Conservation (phyloP, 2,329 filamentous ascomycete genomes). For the Diaporthe humulicola region DNA sequence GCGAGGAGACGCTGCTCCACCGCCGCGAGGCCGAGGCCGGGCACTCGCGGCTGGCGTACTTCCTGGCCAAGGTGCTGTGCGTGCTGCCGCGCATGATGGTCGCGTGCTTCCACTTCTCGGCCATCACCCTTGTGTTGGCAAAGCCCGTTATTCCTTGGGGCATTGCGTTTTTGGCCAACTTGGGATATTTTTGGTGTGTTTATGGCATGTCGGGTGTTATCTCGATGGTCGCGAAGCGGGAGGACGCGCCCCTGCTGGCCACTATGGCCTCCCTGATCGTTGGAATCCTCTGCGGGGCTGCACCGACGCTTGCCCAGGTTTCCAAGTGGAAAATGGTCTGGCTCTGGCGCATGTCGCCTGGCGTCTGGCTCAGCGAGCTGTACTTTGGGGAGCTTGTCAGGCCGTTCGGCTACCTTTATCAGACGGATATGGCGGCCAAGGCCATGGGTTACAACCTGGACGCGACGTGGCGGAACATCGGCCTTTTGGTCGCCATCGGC, state of each 20-base stretch:
- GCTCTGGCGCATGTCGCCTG: constrained; percentile 67
- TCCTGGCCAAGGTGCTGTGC: constrained; percentile 66
- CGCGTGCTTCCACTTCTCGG: constrained; percentile 67
- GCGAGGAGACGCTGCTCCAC: constrained; percentile 67
- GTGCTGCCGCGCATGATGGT: constrained; percentile 65
- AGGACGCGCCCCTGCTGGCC: constrained; percentile 69
- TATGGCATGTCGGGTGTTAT: constrained; percentile 67
- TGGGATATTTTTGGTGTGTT: constrained; percentile 70
- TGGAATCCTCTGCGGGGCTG: constrained; percentile 66
- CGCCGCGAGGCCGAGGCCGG: constrained; percentile 68
- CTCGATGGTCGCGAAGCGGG: constrained; percentile 66
- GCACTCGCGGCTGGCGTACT: constrained; percentile 69
- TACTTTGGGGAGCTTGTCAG: constrained; percentile 66
- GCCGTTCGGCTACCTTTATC: constrained; percentile 64
- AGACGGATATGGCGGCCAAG: constrained; percentile 59
- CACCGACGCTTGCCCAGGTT: constrained; percentile 63
- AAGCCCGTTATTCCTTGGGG: constrained; percentile 64
- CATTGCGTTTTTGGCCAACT: constrained; percentile 62
- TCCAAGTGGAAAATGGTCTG: constrained; percentile 66
- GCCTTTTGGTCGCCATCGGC: constrained; percentile 58
- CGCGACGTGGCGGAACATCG: constrained; percentile 59
- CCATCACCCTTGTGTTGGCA: constrained; percentile 61
- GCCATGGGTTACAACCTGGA: constrained; percentile 61
- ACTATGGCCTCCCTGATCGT: constrained; percentile 68
- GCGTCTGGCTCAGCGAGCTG: constrained; percentile 68